Conservation (phyloP, 306 rosid genomes). For the Clitoria ternatea region DNA sequence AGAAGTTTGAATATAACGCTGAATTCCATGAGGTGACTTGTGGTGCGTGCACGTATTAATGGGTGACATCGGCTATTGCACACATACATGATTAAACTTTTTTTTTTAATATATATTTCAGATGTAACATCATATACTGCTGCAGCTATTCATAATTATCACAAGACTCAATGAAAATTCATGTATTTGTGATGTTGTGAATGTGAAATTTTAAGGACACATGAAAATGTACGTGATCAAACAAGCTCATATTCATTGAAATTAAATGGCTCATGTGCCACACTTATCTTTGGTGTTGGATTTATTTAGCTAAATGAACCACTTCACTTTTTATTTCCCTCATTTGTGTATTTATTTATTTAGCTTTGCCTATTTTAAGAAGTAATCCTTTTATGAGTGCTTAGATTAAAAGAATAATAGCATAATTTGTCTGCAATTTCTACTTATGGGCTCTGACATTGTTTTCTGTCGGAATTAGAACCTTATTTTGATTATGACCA, state of each 20-base stretch:
- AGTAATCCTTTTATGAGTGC: no score
- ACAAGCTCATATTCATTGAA: not conserved
- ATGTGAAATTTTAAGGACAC: conserved; percentile 10
- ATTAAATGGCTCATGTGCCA: conserved; percentile 12
- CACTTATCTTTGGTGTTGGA: not conserved
- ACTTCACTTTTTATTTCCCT: not conserved
- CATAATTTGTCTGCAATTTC: no score
- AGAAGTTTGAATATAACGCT: conserved; percentile 84
- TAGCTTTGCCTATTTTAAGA: not conserved
- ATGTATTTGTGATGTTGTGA: no score
- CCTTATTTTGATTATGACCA: no score
- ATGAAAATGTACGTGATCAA: conserved; percentile 7
- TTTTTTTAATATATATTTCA: not conserved
- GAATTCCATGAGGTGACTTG: conserved; percentile 58
- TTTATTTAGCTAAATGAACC: not conserved
- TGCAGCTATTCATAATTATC: not conserved
- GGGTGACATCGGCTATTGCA: conserved; percentile 10
- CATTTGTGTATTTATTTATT: not conserved
- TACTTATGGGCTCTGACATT: no score
- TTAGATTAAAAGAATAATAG: no score
- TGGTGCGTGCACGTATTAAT: conserved; percentile 15
- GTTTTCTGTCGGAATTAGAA: no score
- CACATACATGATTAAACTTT: not conserved
- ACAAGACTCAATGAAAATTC: not conserved
- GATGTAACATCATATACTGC: not conserved